Conservation (phyloP, 1,139 yeast species). For the Sugiyamaella neomexicana region DNA sequence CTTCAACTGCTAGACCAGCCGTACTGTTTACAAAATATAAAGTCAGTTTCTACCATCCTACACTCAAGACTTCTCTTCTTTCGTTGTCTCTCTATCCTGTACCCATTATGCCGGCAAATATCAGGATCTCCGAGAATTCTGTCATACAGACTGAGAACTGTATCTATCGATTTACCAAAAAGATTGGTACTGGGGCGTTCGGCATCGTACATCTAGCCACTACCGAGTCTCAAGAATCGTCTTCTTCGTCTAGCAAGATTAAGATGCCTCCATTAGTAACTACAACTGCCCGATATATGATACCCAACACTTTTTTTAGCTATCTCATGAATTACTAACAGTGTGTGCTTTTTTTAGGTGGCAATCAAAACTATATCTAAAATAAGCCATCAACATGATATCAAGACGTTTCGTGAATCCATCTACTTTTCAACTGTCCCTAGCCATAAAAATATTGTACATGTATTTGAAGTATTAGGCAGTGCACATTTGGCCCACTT, state of each 20-base stretch:
- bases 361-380: constrained; percentile 80
- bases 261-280: background rate
- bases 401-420: constrained; percentile 64
- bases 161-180: background rate
- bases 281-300: background rate
- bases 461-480: constrained; percentile 73
- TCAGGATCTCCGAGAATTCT: background rate
- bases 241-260: background rate
- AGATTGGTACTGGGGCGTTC: background rate
- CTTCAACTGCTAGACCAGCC: background rate
- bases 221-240: background rate
- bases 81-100: background rate
- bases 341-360: constrained; percentile 43
- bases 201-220: constrained; percentile 1
- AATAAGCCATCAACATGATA: constrained; percentile 43
- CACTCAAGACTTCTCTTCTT: too few species aligned
- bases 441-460: constrained; percentile 69
- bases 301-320: background rate
- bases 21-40: background rate
- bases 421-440: constrained; percentile 69
- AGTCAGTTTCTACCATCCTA: too few species aligned
- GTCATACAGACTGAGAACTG: background rate
- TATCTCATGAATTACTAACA: background rate
- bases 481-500: constrained; percentile 59
- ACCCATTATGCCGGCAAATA: background rate